Evolutionary conservation across 139 green algal genomes (phyloP).

Genomic region (Trebouxia sp.): DNA sequence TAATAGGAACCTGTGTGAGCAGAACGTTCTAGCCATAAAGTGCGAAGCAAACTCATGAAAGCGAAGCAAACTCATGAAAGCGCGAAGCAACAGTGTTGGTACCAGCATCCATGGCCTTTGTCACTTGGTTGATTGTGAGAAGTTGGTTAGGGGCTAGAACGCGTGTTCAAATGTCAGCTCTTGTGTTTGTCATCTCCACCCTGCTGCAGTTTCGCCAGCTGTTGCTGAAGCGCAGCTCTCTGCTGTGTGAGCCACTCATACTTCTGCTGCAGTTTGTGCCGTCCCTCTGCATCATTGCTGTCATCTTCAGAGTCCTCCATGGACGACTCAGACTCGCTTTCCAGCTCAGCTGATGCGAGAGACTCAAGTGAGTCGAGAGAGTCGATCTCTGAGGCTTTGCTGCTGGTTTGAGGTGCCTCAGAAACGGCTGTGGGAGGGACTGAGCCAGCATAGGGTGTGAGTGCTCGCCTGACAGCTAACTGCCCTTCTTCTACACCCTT

Average conservation of each 20-base stretch:
- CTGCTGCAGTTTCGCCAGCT: constrained; percentile 2
- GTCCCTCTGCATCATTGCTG: neutral
- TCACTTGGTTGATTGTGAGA: too few relatives aligned
- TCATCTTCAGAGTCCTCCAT: neutral
- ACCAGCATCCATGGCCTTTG: too few relatives aligned
- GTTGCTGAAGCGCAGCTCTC: neutral
- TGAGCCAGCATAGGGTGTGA: constrained; percentile 14
- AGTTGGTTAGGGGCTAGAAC: too few relatives aligned
- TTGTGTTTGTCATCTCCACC: neutral
- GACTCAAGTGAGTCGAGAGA: neutral
- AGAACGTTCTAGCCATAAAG: too few relatives aligned
- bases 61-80: too few relatives aligned
- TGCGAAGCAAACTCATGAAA: too few relatives aligned
- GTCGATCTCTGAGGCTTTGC: constrained; percentile 4
- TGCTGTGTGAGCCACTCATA: neutral
- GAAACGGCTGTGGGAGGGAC: constrained; percentile 5
- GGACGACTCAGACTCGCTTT: neutral
- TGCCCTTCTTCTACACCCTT: constrained; percentile 60
- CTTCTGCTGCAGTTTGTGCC: neutral
- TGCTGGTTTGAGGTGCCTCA: constrained; percentile 8
- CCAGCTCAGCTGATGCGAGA: constrained; percentile 1
- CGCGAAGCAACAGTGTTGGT: too few relatives aligned
- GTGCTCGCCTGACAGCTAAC: neutral
- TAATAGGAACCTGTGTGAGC: too few relatives aligned
- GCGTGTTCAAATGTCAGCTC: neutral